These are phyloP conservation scores for Colletotrichum sp. DNA, from an alignment of 2,329 filamentous ascomycete species.

Conservation along the genomic window DNA sequence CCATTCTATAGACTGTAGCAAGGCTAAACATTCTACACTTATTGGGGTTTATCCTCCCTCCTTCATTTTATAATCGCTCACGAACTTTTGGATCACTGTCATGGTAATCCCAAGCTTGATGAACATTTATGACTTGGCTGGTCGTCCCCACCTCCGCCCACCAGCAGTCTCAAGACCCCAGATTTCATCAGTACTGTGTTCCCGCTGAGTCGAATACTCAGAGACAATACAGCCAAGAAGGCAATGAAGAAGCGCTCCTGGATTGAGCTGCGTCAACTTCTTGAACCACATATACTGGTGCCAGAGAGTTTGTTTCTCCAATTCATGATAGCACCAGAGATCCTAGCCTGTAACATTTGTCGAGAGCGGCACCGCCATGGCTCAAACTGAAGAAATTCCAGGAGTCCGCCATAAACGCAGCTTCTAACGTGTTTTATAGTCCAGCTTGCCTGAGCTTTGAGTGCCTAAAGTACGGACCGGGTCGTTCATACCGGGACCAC, in stretches of 20 bases:
- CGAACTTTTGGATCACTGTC: too few species aligned
- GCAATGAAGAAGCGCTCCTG: neutral
- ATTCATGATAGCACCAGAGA: neutral
- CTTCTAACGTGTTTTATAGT: neutral
- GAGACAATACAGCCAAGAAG: neutral
- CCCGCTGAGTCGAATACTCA: neutral
- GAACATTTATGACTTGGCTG: neutral
- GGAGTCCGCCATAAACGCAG: too few species aligned
- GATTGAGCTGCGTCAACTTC: neutral
- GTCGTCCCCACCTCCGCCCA: neutral
- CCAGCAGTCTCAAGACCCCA: neutral
- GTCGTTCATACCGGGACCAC: neutral
- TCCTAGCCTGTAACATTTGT: too few species aligned
- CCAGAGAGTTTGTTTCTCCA: neutral
- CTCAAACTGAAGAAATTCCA: too few species aligned
- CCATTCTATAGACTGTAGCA: rapidly evolving
- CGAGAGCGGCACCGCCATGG: too few species aligned
- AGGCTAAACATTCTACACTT: neutral
- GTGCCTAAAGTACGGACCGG: neutral
- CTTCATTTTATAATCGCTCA: too few species aligned
- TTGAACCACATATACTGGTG: neutral
- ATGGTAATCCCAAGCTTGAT: too few species aligned
- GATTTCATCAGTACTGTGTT: rapidly evolving
- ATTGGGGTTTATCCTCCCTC: too few species aligned
- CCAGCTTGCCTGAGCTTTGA: neutral